Conservation (phyloP, 140 eudicot genomes). For the Flaveria floridana region DNA sequence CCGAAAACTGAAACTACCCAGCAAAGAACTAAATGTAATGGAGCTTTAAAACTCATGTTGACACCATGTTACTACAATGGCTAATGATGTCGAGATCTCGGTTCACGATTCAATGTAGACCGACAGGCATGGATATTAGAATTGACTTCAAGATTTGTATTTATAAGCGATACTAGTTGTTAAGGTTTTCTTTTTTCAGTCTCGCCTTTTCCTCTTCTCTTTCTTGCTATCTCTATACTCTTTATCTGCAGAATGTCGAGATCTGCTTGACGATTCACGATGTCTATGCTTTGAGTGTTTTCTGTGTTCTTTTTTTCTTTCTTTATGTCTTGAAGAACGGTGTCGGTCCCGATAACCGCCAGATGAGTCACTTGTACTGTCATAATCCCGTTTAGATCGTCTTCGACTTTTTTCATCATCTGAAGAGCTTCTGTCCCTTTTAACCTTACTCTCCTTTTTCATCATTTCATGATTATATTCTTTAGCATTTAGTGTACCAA, state of each 20-base stretch:
- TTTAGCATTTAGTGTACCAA: not conserved
- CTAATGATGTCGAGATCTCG: not conserved
- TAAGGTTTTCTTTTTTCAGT: conserved; percentile 21
- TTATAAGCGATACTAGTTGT: not conserved
- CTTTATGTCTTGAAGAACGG: conserved; percentile 70
- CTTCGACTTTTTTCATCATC: conserved; percentile 62
- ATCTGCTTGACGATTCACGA: conserved; percentile 48
- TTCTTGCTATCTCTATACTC: conserved; percentile 46
- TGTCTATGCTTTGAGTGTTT: conserved; percentile 60
- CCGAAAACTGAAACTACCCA: conserved; percentile 6
- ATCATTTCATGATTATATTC: conserved; percentile 31
- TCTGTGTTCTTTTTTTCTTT: conserved; percentile 53
- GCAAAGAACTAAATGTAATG: not conserved
- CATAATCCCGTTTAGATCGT: conserved; percentile 41
- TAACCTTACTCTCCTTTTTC: conserved; percentile 37
- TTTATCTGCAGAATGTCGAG: conserved; percentile 51
- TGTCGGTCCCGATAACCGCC: conserved; percentile 45
- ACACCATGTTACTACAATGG: not conserved
- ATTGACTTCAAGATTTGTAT: not conserved
- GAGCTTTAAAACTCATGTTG: not conserved
- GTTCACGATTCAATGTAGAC: not conserved
- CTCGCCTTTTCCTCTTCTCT: conserved; percentile 50
- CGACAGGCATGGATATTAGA: not conserved
- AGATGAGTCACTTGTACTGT: conserved; percentile 46
- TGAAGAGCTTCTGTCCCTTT: conserved; percentile 45